Percentiles rank a stretch among this genome's conserved stretches.
phyloP scores from a whole-genome alignment of 2,329 filamentous ascomycete species.

The Cadophora gregata region DNA sequence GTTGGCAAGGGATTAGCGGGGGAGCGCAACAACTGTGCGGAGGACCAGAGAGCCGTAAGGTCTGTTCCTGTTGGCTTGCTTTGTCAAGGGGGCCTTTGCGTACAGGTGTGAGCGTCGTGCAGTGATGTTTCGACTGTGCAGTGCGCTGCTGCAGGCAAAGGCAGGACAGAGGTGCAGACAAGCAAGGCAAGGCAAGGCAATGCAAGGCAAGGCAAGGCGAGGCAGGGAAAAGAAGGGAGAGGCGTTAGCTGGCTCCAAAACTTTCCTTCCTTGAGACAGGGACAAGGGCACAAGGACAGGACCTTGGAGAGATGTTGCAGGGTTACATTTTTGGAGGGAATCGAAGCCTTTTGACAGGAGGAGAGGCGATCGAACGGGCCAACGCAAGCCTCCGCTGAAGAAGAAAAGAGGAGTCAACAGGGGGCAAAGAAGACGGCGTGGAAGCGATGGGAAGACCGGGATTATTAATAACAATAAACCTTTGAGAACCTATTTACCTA shows the following conservation, averaged over 20 bases:
- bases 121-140: constrained; percentile 3
- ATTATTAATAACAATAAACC: background rate
- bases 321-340: background rate
- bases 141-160: background rate
- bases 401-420: constrained; percentile 2
- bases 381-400: constrained; percentile 2
- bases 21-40: background rate
- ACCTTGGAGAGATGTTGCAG: background rate
- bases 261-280: constrained; percentile 3
- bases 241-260: background rate
- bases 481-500: background rate
- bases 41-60: background rate
- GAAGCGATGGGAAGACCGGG: constrained; percentile 1
- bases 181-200: too few relatives aligned
- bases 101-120: background rate
- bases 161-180: background rate
- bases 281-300: constrained; percentile 1
- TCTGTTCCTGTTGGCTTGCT: constrained; percentile 10
- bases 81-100: background rate
- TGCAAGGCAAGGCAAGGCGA: background rate
- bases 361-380: background rate
- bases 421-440: background rate
- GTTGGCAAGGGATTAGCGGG: too few relatives aligned
- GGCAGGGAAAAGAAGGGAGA: constrained; percentile 3
- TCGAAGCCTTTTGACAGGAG: constrained; percentile 6